Percentiles rank a stretch among this genome's conserved stretches.
phyloP scores from a whole-genome alignment of 208 protist genomes.

The Acanthamoeba culbertsoni region DNA sequence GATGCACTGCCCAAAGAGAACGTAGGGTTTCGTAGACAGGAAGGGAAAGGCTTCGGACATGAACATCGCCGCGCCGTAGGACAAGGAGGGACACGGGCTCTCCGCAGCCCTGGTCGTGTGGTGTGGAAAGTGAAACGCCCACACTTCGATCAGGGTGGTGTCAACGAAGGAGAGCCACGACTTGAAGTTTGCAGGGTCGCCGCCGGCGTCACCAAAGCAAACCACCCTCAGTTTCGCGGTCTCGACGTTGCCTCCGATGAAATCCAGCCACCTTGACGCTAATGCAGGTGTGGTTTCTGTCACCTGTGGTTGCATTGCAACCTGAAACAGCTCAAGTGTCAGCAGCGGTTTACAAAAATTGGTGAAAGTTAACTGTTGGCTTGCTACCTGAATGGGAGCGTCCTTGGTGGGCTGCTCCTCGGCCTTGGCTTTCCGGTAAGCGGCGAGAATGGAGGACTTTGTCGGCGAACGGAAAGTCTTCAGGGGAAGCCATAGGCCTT shows the following conservation, averaged over 20 bases:
- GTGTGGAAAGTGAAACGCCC: background rate
- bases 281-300: background rate
- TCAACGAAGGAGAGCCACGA: constrained; percentile 23
- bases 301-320: background rate
- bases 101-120: background rate
- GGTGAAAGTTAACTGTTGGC: no score
- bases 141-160: background rate
- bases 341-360: no score
- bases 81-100: background rate
- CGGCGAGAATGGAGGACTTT: constrained; percentile 24
- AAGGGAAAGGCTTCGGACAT: constrained; percentile 16
- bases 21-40: constrained; percentile 41
- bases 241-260: background rate
- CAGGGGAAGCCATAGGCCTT: background rate
- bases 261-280: background rate
- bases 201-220: constrained; percentile 26
- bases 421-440: background rate
- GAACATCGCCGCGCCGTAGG: background rate
- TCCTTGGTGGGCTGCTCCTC: background rate
- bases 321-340: background rate
- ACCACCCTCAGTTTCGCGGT: constrained; percentile 12
- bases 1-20: constrained; percentile 44
- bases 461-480: constrained; percentile 54
- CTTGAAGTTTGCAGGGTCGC: constrained; percentile 41
- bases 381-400: no score